These are phyloP conservation scores for Adiantum capillusveneris DNA, from an alignment of 75 land plant species.

Conservation along the genomic window DNA sequence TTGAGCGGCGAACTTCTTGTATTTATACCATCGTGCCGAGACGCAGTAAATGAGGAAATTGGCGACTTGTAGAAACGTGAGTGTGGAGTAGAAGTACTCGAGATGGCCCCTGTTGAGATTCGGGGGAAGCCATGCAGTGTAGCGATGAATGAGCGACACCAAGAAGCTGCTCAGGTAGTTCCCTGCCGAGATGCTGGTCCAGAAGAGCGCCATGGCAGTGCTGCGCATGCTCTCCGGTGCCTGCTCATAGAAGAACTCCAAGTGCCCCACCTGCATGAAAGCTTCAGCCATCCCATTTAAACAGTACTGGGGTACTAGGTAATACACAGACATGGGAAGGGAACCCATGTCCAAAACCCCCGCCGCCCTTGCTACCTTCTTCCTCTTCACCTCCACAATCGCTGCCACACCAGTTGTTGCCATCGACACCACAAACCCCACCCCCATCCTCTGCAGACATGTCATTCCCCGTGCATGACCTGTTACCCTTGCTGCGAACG, in stretches of 20 bases:
- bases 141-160: conserved; percentile 37
- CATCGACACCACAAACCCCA: conserved; percentile 49
- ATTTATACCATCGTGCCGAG: conserved; percentile 40
- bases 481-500: conserved; percentile 41
- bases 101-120: conserved; percentile 61
- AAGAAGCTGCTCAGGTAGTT: conserved; percentile 39
- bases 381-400: conserved; percentile 53
- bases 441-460: conserved; percentile 64
- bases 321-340: conserved; percentile 46
- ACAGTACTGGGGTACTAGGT: conserved; percentile 66
- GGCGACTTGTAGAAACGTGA: conserved; percentile 11
- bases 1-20: conserved; percentile 12
- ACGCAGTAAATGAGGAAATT: conserved; percentile 45
- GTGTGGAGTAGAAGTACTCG: conserved; percentile 55
- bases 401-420: conserved; percentile 46
- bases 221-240: conserved; percentile 89
- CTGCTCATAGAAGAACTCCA: conserved; percentile 87
- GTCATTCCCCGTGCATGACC: conserved; percentile 48
- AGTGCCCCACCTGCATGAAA: conserved; percentile 72
- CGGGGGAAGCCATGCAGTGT: conserved; percentile 47
- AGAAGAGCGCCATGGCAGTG: conserved; percentile 64
- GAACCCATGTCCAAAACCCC: conserved; percentile 30
- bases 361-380: conserved; percentile 24
- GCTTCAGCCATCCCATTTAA: conserved; percentile 80
- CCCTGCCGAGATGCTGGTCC: conserved; percentile 43